A percentile compares a stretch with the other conserved stretches of the same genome.
phyloP scores from a whole-genome alignment of 306 rosid genomes.

The Datisca glomerata region DNA sequence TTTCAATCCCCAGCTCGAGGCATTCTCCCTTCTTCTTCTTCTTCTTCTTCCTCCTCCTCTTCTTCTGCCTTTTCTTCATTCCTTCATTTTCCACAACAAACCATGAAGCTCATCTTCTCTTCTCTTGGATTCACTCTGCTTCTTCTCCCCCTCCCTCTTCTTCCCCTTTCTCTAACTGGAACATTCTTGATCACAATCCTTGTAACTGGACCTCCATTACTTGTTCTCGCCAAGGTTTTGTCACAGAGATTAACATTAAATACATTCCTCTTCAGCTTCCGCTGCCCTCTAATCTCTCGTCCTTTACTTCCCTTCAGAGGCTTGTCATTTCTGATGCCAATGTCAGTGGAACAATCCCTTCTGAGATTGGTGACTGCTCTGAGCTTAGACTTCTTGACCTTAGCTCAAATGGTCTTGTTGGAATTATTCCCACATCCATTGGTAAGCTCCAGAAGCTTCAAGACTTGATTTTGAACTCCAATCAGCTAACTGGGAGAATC shows the following conservation, averaged over 20 bases:
- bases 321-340: slow-evolving; percentile 52
- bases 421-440: slow-evolving; percentile 43
- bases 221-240: slow-evolving; percentile 42
- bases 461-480: slow-evolving; percentile 51
- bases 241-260: slow-evolving; percentile 50
- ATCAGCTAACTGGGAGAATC: slow-evolving; percentile 59
- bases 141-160: slow-evolving; percentile 11
- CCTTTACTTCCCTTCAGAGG: slow-evolving; percentile 44
- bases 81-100: slow-evolving; percentile 25
- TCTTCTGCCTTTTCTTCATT: slow-evolving; percentile 1
- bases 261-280: slow-evolving; percentile 45
- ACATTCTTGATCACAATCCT: slow-evolving; percentile 44
- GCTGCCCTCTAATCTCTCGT: slow-evolving; percentile 50
- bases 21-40: slow-evolving; percentile 13
- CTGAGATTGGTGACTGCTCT: slow-evolving; percentile 41
- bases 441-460: slow-evolving; percentile 54
- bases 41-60: slow-evolving; percentile 8
- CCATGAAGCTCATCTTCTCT: slow-evolving; percentile 33
- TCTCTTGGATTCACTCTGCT: slow-evolving; percentile 54
- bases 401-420: slow-evolving; percentile 55
- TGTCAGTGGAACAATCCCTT: slow-evolving; percentile 47
- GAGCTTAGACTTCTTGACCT: slow-evolving; percentile 42
- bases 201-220: slow-evolving; percentile 62
- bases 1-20: slow-evolving; percentile 21
- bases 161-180: slow-evolving; percentile 36